Evolutionary conservation across 1,284 basidiomycete genomes (phyloP).

Genomic region (Hypsizygus ulmarius): DNA sequence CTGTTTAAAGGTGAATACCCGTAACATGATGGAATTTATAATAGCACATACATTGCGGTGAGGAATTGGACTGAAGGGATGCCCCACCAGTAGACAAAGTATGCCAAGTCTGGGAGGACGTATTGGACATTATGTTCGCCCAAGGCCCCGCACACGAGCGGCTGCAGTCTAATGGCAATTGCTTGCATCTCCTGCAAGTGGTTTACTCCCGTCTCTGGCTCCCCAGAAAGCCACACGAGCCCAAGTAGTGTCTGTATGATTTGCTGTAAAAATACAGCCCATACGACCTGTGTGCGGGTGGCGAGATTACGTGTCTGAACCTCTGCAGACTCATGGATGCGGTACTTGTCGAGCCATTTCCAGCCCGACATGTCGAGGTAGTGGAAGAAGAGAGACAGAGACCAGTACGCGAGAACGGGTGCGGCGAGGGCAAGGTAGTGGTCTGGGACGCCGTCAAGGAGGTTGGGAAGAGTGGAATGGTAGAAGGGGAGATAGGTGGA

Average conservation of each 20-base stretch:
- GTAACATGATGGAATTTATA: background rate
- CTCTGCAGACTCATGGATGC: conserved; percentile 88
- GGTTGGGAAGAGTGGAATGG: conserved; percentile 48
- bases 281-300: conserved; percentile 66
- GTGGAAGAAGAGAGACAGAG: conserved; percentile 78
- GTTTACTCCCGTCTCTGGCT: conserved; percentile 43
- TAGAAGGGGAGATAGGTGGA: conserved; percentile 53
- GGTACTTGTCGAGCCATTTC: conserved; percentile 80
- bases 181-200: conserved; percentile 50
- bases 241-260: conserved; percentile 82
- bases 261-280: conserved; percentile 85
- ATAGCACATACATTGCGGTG: conserved; percentile 76
- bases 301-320: conserved; percentile 78
- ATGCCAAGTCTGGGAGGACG: conserved; percentile 54
- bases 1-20: conserved; percentile 39
- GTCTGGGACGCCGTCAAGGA: conserved; percentile 71
- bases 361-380: conserved; percentile 73
- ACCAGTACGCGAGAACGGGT: conserved; percentile 90
- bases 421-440: conserved; percentile 69
- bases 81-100: conserved; percentile 92
- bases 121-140: conserved; percentile 39
- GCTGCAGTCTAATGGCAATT: conserved; percentile 40
- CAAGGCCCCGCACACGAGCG: conserved; percentile 41
- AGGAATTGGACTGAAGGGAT: conserved; percentile 79
- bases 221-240: conserved; percentile 63